Conservation (phyloP, 2,329 filamentous ascomycete species). For the Huntiella moniliformis region DNA sequence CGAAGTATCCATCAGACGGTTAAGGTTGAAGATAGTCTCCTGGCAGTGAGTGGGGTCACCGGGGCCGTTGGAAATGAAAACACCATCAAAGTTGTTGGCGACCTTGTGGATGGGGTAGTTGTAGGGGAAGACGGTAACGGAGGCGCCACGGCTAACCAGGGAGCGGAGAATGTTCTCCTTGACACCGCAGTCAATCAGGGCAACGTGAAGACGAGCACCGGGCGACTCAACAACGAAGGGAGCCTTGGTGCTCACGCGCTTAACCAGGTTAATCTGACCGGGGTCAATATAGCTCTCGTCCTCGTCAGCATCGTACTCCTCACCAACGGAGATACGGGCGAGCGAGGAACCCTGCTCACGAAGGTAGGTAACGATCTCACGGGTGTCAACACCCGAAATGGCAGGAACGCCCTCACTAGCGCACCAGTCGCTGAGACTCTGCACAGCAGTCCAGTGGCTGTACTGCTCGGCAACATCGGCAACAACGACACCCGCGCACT, state of each 20-base stretch:
- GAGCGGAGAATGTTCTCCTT: constrained; percentile 99
- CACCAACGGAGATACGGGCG: constrained; percentile 81
- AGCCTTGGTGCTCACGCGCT: constrained; percentile 91
- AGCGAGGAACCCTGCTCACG: constrained; percentile 94
- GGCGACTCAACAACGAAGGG: constrained; percentile 86
- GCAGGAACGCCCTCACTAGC: constrained; percentile 87
- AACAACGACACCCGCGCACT: constrained; percentile 89
- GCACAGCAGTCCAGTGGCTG: constrained; percentile 97
- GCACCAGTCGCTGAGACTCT: constrained; percentile 87
- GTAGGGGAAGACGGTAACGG: constrained; percentile 86
- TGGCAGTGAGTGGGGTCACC: constrained; percentile 96
- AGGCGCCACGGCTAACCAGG: constrained; percentile 76
- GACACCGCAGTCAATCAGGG: constrained; percentile 91
- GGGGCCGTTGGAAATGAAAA: constrained; percentile 98
- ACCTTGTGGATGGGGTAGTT: constrained; percentile 98
- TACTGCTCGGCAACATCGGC: constrained; percentile 86
- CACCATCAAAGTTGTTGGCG: constrained; percentile 88
- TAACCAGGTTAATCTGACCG: constrained; percentile 89
- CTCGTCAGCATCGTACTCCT: constrained; percentile 96
- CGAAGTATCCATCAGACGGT: constrained; percentile 76
- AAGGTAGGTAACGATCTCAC: constrained; percentile 86
- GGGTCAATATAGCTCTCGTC: constrained; percentile 93
- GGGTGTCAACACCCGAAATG: constrained; percentile 92
- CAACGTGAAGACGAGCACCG: constrained; percentile 72
- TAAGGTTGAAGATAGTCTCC: constrained; percentile 81